Evolutionary conservation across 768 basidiomycete species (phyloP), one percentile per base, ranked within the genome.

Genomic region (Mycena kentingensis): DNA sequence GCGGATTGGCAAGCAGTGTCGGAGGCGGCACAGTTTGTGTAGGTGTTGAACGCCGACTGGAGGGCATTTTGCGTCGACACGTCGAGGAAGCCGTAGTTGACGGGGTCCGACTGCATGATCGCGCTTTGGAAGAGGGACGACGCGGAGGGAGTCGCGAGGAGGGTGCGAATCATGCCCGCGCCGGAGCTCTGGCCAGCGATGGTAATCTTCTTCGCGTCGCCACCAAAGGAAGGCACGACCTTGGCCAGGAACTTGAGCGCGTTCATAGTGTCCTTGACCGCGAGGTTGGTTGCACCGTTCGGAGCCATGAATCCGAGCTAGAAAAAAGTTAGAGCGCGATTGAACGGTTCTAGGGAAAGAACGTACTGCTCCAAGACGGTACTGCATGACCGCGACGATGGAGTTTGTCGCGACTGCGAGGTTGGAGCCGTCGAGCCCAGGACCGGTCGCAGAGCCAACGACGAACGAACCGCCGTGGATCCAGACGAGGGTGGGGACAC

Each of bases 391-490:
- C 7, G 84, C 85, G 16, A 94, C 89, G 49, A 94, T 85, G 5
- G 90, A 85, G 41, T 82, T 76, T 5, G 87, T 87, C 1, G 81
- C 79, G 22, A 77, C 63, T 1, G 91, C 90, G 15, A 94, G 79
- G 4, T 77, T 80, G 6, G 88, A 86, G 2, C 90, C 92, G 66
- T 93, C 88, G 11, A 96, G 71, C 26, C 85, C 89, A 13, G 87
- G 77, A 22, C 73, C 81, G 8, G 82, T 84, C 4, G 88, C 85
- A 32, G 85, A 85, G 6, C 93, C 91, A 4, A 73, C 60, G 44
- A 81, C 70, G 67, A 88, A 90, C 0, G 91, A 92, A 19, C 93
- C 93, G 10, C 93, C 93, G 58, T 93, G 93, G 47, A 93, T 77
- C 91, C 88, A 86, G 55, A 86, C 65, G 51, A 91, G 63, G 18